A percentile compares a stretch with the other conserved stretches of the same genome.
phyloP scores from a whole-genome alignment of 805 yeast species.

The Clavispora vitiphila region DNA sequence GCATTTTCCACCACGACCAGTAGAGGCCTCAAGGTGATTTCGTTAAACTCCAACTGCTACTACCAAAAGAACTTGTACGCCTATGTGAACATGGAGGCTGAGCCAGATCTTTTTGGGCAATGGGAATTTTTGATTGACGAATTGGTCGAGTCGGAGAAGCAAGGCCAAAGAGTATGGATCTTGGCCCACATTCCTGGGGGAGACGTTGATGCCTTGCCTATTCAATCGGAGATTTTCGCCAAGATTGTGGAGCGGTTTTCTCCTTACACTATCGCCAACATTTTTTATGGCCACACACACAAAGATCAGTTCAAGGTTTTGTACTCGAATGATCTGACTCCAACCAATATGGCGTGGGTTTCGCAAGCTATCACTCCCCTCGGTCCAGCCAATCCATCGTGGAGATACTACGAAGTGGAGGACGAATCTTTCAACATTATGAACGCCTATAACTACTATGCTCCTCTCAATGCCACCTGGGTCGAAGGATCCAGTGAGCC shows the following conservation, averaged over 20 bases:
- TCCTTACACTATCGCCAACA: conserved; percentile 62
- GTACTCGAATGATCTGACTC: conserved; percentile 33
- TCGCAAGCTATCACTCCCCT: conserved; percentile 64
- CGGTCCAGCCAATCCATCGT: conserved; percentile 57
- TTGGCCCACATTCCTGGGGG: conserved; percentile 63
- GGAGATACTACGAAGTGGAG: conserved; percentile 71
- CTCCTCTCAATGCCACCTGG: conserved; percentile 56
- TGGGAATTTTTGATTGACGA: conserved; percentile 58
- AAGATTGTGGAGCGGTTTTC: conserved; percentile 62
- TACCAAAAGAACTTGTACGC: conserved; percentile 52
- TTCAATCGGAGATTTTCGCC: conserved; percentile 51
- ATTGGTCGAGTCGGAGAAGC: conserved; percentile 52
- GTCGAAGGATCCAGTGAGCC: conserved; percentile 52
- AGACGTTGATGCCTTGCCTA: conserved; percentile 53
- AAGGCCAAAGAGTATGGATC: conserved; percentile 67
- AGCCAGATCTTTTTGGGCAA: conserved; percentile 60
- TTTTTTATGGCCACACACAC: conserved; percentile 71
- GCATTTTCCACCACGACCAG: conserved; percentile 55
- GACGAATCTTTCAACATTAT: conserved; percentile 53
- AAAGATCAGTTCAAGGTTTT: conserved; percentile 60
- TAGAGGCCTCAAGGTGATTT: conserved; percentile 36
- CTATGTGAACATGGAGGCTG: conserved; percentile 48
- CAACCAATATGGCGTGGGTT: conserved; percentile 57
- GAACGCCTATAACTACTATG: conserved; percentile 55
- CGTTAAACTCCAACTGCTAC: conserved; percentile 61